phyloP scores from a whole-genome alignment of 306 rosid genomes.

The Vachellia collinsii region DNA sequence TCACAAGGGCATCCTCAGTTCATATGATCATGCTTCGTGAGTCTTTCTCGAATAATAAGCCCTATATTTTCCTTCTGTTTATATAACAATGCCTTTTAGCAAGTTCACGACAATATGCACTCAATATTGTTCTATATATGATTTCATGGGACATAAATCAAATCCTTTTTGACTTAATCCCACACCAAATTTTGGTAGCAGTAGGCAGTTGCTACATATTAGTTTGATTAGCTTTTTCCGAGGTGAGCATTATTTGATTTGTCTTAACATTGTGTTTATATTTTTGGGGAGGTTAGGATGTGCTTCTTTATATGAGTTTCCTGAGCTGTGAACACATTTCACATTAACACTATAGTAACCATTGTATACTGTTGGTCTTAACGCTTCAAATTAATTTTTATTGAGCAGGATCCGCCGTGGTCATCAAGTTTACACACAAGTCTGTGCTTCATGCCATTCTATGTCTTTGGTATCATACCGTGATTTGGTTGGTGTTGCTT shows the following conservation, averaged over 20 bases:
- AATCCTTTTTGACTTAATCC: neutral
- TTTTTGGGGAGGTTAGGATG: neutral
- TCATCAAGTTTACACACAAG: slow-evolving; percentile 95
- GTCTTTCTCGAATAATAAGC: slow-evolving; percentile 36
- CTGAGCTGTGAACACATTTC: neutral
- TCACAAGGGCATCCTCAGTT: slow-evolving; percentile 94
- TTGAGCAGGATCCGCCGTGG: slow-evolving; percentile 97
- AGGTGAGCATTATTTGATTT: neutral
- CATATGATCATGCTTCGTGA: slow-evolving; percentile 97
- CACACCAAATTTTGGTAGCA: neutral
- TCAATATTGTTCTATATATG: neutral
- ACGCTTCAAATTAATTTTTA: slow-evolving; percentile 31
- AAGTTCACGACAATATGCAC: neutral
- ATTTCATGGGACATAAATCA: neutral
- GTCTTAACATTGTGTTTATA: neutral
- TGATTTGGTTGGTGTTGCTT: slow-evolving; percentile 99
- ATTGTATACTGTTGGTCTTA: neutral
- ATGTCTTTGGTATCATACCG: slow-evolving; percentile 96
- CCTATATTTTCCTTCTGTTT: neutral
- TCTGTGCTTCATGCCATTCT: slow-evolving; percentile 98
- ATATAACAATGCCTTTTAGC: neutral
- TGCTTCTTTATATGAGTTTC: neutral
- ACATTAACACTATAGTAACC: slow-evolving; percentile 8
- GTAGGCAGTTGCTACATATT: neutral
- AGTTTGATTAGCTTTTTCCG: neutral